Percentiles rank a stretch among this genome's conserved stretches.
These are phyloP conservation scores for Rickenella mellea DNA, from an alignment of 768 basidiomycete species.

Conservation along the genomic window DNA sequence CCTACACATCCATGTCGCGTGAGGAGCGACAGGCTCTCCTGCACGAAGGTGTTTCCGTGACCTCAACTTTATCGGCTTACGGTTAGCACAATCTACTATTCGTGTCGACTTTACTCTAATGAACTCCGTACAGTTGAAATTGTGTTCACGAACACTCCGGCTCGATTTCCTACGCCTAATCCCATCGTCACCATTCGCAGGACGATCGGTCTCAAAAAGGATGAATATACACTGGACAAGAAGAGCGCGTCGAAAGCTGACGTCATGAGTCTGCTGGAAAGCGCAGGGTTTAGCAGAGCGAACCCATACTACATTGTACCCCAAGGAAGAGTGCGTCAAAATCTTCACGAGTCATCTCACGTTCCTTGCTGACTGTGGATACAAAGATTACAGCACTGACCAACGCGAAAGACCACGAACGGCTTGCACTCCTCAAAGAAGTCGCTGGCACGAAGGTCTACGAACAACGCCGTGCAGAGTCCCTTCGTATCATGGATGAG, in stretches of 20 bases:
- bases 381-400: conserved; percentile 87
- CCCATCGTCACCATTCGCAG: conserved; percentile 83
- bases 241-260: conserved; percentile 95
- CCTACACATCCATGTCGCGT: conserved; percentile 89
- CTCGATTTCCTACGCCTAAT: conserved; percentile 86
- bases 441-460: conserved; percentile 98
- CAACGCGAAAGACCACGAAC: conserved; percentile 93
- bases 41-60: conserved; percentile 84
- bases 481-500: conserved; percentile 93
- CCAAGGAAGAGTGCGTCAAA: conserved; percentile 75
- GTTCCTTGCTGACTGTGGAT: conserved; percentile 6
- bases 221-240: conserved; percentile 94
- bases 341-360: background rate
- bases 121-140: conserved; percentile 59
- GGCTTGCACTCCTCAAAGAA: conserved; percentile 91
- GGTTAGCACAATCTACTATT: conserved; percentile 34
- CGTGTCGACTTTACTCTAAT: background rate
- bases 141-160: conserved; percentile 90
- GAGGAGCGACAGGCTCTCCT: conserved; percentile 91
- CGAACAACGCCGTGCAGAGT: conserved; percentile 87
- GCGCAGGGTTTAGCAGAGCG: conserved; percentile 94
- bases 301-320: conserved; percentile 99
- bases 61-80: conserved; percentile 86
- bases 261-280: conserved; percentile 94
- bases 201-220: conserved; percentile 96